phyloP scores from a whole-genome alignment of 2,329 filamentous ascomycete genomes.

The Knoxdaviesia capensis region DNA sequence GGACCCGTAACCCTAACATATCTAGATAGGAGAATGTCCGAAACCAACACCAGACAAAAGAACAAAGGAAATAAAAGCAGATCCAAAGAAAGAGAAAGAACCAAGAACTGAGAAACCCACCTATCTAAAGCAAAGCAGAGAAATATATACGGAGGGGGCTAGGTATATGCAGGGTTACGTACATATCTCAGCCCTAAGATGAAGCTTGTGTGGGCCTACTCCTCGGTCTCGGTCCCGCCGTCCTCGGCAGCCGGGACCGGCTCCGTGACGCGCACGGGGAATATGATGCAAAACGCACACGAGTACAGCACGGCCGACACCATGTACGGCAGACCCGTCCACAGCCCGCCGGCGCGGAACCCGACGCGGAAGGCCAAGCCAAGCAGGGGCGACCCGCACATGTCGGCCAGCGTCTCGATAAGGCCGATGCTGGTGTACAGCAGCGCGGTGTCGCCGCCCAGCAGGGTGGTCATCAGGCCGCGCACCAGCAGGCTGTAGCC shows the following conservation, averaged over 20 bases:
- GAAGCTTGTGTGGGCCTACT: no score
- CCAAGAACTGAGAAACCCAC: not conserved
- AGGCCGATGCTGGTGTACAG: conserved; percentile 6
- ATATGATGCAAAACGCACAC: no score
- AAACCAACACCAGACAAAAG: not conserved
- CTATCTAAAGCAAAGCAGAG: not conserved
- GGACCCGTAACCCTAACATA: not conserved
- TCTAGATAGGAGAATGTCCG: not conserved
- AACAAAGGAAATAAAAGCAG: not conserved
- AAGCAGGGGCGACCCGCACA: conserved; percentile 6
- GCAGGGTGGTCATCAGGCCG: conserved; percentile 6
- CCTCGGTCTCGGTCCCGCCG: no score
- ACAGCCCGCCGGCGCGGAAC: conserved; percentile 4
- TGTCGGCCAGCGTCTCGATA: conserved; percentile 5
- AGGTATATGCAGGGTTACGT: no score
- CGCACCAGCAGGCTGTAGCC: conserved; percentile 5
- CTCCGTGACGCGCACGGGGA: no score
- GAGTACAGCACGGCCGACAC: conserved; percentile 3
- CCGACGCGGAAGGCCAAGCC: conserved; percentile 5
- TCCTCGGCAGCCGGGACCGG: no score
- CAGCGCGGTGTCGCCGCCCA: conserved; percentile 5
- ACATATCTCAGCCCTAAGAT: no score
- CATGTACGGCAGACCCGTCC: conserved; percentile 6
- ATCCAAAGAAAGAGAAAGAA: not conserved
- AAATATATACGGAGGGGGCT: not conserved